Evolutionary conservation across 2,329 filamentous ascomycete species (phyloP), one percentile per base, ranked within the genome.

Genomic region (Penicillium glabrum): DNA sequence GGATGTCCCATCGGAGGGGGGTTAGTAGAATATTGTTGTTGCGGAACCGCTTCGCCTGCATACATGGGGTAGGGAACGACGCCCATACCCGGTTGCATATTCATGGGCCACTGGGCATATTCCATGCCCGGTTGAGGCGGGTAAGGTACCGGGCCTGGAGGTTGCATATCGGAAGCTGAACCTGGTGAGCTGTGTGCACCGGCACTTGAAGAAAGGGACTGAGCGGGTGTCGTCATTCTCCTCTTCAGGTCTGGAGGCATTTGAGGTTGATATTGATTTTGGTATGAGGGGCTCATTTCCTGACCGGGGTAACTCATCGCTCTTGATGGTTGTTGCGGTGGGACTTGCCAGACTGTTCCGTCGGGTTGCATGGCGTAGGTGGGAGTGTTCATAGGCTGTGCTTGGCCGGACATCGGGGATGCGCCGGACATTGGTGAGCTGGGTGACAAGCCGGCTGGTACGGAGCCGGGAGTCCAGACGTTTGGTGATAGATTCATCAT

Each of bases 271-370:
- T 69, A 75, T 27, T 69, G 70, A 26, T 52, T 59, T 13, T 69
- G 66, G 26, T 65, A 69, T 19, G 67, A 68, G 2, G 69, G 48
- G 1, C 61, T 53, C 60, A 73, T 68, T n/a, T 71, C 68, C 41
- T 69, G 73, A 33, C 66, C 65, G 7, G 70, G 70, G 43, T 72
- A 74, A 35, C 68, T 70, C 69, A 75, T 73, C 1, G 72, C 65
- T 27, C 72, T 66, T 27, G 67, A 52, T 13, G 69, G 66, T 23
- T 57, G 61, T 21, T 54, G 61, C 9, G 61, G 57, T 3, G 69
- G 65, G 9, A 72, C 64, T 49, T 67, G 70, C 73, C 73, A 76
- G 31, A 74, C 66, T 8, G 72, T 67, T 24, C 72, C 71, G 51
- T 74, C 72, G 1, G 70, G 66, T 54, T 73, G 72, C 53, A 75